Percentiles rank a stretch among this genome's conserved stretches.
Evolutionary conservation across 2,329 filamentous ascomycete species (phyloP).

Genomic region (Metarhizium brunneum): DNA sequence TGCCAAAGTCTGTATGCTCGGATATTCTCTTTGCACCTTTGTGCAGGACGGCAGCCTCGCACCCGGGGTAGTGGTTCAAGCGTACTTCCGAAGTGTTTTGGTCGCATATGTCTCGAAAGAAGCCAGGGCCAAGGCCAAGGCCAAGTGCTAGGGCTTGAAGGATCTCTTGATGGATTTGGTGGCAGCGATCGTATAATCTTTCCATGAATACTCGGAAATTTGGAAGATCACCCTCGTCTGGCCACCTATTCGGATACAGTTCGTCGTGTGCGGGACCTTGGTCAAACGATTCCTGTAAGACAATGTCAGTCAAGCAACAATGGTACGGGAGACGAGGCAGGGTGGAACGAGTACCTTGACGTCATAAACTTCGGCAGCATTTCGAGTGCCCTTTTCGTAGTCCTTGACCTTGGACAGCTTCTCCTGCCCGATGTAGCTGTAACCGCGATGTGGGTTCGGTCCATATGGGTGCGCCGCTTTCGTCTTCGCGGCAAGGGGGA

Average conservation of each 20-base stretch:
- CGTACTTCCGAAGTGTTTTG: constrained; percentile 50
- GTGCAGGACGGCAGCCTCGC: constrained; percentile 18
- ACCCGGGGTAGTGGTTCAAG: constrained; percentile 42
- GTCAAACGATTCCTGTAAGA: constrained; percentile 28
- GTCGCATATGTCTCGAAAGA: constrained; percentile 57
- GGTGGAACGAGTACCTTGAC: constrained; percentile 12
- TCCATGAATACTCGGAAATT: constrained; percentile 23
- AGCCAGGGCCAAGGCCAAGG: constrained; percentile 55
- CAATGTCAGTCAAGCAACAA: constrained; percentile 13
- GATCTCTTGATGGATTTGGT: constrained; percentile 59
- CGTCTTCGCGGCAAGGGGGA: constrained; percentile 21
- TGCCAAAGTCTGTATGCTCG: constrained; percentile 24
- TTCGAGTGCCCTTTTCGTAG: constrained; percentile 26
- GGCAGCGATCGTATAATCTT: constrained; percentile 60
- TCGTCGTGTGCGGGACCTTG: constrained; percentile 24
- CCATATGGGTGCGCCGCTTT: constrained; percentile 22
- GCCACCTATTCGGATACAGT: constrained; percentile 19
- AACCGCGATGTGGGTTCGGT: constrained; percentile 26
- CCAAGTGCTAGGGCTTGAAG: constrained; percentile 72
- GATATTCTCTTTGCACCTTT: constrained; percentile 20
- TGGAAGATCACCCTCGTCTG: constrained; percentile 14
- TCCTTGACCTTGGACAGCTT: constrained; percentile 25
- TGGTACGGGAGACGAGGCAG: background rate
- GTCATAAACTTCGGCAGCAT: constrained; percentile 46
- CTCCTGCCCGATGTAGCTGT: constrained; percentile 25